A percentile compares a stretch with the other conserved stretches of the same genome.
Conservation (phyloP, 2,329 filamentous ascomycete species). For the Chaetomium olivaceum region DNA sequence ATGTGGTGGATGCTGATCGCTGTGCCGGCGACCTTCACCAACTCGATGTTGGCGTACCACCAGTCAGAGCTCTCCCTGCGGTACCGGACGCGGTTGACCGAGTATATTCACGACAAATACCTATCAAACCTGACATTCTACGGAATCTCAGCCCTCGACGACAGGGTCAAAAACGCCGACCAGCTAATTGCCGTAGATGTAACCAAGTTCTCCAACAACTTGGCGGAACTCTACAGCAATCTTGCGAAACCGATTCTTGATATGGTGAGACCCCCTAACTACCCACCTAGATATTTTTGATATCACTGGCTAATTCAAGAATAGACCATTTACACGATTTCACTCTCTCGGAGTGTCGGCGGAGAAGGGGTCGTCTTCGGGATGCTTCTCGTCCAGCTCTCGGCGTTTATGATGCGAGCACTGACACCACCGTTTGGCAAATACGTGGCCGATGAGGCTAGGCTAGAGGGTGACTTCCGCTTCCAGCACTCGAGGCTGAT, state of each 20-base stretch:
- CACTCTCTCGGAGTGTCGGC: conserved; percentile 89
- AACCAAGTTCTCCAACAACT: conserved; percentile 90
- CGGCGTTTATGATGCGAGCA: conserved; percentile 88
- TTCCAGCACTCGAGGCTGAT: conserved; percentile 94
- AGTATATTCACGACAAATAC: conserved; percentile 92
- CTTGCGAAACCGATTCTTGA: conserved; percentile 92
- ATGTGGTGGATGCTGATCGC: conserved; percentile 99
- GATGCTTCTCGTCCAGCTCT: conserved; percentile 89
- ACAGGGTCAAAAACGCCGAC: conserved; percentile 97
- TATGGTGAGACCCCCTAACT: conserved; percentile 61
- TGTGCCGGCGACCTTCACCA: conserved; percentile 94
- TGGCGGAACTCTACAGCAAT: conserved; percentile 95
- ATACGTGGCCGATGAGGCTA: conserved; percentile 94
- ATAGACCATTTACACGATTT: conserved; percentile 87
- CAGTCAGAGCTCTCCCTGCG: conserved; percentile 92
- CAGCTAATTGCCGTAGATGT: conserved; percentile 97
- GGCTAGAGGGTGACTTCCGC: conserved; percentile 91
- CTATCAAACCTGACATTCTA: conserved; percentile 98
- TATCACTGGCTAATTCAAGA: conserved; percentile 31
- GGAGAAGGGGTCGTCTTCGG: conserved; percentile 95
- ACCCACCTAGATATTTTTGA: not conserved
- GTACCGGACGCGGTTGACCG: conserved; percentile 91
- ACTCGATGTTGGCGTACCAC: conserved; percentile 98
- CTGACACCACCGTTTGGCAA: conserved; percentile 95
- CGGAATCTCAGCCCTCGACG: conserved; percentile 89